Conservation (phyloP, 169 alveolate species). For the Plasmodium knowlesi region DNA sequence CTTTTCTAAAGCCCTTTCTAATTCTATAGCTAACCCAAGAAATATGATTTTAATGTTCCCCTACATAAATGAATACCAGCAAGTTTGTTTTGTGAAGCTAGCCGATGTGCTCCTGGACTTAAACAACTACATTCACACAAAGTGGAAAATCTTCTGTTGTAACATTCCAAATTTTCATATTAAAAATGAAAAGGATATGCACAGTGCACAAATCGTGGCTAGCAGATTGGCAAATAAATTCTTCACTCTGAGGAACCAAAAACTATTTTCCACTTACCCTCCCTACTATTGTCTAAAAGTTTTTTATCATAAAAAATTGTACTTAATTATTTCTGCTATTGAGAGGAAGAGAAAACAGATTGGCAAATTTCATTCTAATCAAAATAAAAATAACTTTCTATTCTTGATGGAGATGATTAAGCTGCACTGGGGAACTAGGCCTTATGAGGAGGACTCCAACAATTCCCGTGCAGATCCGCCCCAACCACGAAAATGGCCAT, state of each 20-base stretch:
- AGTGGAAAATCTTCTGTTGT: conserved; percentile 30
- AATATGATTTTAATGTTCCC: conserved; percentile 52
- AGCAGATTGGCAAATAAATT: conserved; percentile 51
- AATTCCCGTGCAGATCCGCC: not conserved
- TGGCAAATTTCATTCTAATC: not conserved
- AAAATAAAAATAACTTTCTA: not conserved
- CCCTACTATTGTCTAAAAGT: conserved; percentile 69
- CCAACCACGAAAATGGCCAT: not conserved
- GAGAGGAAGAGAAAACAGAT: conserved; percentile 59
- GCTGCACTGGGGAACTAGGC: not conserved
- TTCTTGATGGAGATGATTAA: conserved; percentile 25
- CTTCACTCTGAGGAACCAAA: conserved; percentile 37
- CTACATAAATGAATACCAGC: conserved; percentile 57
- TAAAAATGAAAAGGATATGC: not conserved
- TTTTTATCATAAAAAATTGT: conserved; percentile 54
- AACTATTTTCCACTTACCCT: conserved; percentile 30
- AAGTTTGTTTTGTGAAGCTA: conserved; percentile 37
- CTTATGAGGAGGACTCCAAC: not conserved
- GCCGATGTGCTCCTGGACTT: conserved; percentile 58
- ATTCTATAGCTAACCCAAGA: not conserved
- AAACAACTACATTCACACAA: conserved; percentile 46
- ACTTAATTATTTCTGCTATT: conserved; percentile 21
- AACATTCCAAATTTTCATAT: conserved; percentile 17
- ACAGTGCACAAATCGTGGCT: conserved; percentile 4
- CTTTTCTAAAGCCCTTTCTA: conserved; percentile 26